Base-by-base conservation (phyloP, 2,329 filamentous ascomycete genomes). In the Cladorrhinum sp. region DNA sequence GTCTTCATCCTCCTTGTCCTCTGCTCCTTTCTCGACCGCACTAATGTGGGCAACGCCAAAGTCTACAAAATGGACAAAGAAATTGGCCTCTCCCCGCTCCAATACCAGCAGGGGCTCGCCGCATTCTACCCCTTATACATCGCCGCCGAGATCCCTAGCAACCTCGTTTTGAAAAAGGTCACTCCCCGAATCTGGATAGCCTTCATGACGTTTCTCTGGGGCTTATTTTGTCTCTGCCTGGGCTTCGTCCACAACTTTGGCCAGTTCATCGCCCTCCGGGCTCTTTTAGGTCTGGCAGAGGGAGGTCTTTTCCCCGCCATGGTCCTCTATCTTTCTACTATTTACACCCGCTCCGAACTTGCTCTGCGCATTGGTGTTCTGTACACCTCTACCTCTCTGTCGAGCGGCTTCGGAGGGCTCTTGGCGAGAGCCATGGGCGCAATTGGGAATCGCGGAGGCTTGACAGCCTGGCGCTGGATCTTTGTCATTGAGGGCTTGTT, bases 391-490 rank as follows among this genome's bases (percentile, higher is more conserved):
- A 59, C 64, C 0, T 63, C 62, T 13, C 41, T 66, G n/a, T 63
- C 64, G 3, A 50, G 64, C 7, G 64, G 36, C 2, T 66, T 66
- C 36, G 64, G 64, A 8, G 62, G 62, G 41, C 58, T 63, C 7
- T 38, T 61, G 3, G 62, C 61, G 1, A 45, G 64, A 22, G 62
- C 41, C 0, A 29, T 66, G 55, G 58, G 32, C 6, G 62, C 52
- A 1, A 64, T 66, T 45, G 62, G 64, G 3, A 32, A 56, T 6
- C 29, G 62, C 2, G 64, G 76, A 0, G 87, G 87, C 2, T 77
- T 87, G 20, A 77, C 80, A 1, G 88, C 85, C 5, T 92, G 89
- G 89, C 79, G 88, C 20, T 92, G 86, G 86, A 86, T 89, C 57
- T 80, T 89, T 74, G 82, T 84, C 50, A 69, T 84, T n/a, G 73